Base-by-base conservation (phyloP, 139 green algal genomes). In the Zygnema circumcarinatum region DNA sequence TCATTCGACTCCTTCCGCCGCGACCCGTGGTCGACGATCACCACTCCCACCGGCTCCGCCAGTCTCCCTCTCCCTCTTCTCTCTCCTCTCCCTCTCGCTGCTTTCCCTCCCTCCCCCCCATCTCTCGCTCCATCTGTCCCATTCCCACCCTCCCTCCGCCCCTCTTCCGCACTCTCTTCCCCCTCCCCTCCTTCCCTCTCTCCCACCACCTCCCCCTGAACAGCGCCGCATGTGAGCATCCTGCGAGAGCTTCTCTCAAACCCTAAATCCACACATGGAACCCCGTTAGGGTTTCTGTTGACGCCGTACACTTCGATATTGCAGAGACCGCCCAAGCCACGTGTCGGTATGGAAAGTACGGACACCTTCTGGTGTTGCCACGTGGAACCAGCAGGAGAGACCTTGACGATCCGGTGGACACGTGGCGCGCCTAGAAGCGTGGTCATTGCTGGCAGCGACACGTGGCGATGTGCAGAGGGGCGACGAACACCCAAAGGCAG, bases 11-110 rank as follows among this genome's bases (percentile, higher is more conserved):
- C 94, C 0, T 81, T 67, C 47, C 92, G 92, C 0, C 93, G 76
- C 0, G 96, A 98, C 0, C 96, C 96, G 79, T 98, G 96, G 86
- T 98, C 96, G 11, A 98, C 96, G 1, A 98, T 92, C 0, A 98
- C 93, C 1, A 98, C 93, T 0, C 90, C 95, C 38, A 93, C 67
- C 25, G 38, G 32, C 16, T 74, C 39, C 7, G 3, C 39, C 1
- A 7, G 11, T 78, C 35, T 78, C 36, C 16, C 35, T 78, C 35
- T 78, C 69, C 16, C 69, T 41, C 35, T 78, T 78, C 16, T 20
- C 16, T 16, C 7, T 16, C 16, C 47, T 7, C 47, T 62, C 47
- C 16, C 47, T 62, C 47, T 25, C 47, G 7, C 47, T 7, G 7
- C 7, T 16, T 62, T 16, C 16, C 47, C 16, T 16, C 16, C 47